phyloP scores from a whole-genome alignment of 1,139 yeast genomes.

The Geotrichum aggregatum region DNA sequence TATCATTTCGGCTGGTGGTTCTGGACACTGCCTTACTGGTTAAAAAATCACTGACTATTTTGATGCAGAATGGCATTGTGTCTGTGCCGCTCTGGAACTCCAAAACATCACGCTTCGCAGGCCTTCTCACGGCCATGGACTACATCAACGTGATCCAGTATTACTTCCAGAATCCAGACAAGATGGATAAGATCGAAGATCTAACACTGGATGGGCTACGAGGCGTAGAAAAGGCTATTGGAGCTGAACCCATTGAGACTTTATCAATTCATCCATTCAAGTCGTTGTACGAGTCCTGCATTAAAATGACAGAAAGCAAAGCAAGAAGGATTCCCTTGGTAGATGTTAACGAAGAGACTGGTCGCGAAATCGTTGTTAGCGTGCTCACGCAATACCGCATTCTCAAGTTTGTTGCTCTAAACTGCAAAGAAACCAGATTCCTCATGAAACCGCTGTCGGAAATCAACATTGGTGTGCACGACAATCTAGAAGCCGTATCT shows the following conservation, averaged over 20 bases:
- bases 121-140: slow-evolving; percentile 85
- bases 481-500: slow-evolving; percentile 69
- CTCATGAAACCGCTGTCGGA: slow-evolving; percentile 71
- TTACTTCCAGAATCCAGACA: slow-evolving; percentile 86
- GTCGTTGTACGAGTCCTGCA: slow-evolving; percentile 89
- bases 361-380: slow-evolving; percentile 88
- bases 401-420: slow-evolving; percentile 88
- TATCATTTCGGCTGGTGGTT: slow-evolving; percentile 86
- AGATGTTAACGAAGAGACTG: slow-evolving; percentile 89
- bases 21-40: slow-evolving; percentile 88
- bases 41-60: slow-evolving; percentile 82
- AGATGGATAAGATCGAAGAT: slow-evolving; percentile 83
- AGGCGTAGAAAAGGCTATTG: slow-evolving; percentile 82
- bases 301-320: slow-evolving; percentile 80
- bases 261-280: slow-evolving; percentile 88
- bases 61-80: slow-evolving; percentile 89
- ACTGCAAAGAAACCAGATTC: slow-evolving; percentile 90
- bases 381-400: slow-evolving; percentile 96
- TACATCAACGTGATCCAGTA: slow-evolving; percentile 94
- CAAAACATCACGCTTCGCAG: slow-evolving; percentile 84
- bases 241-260: slow-evolving; percentile 85
- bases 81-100: slow-evolving; percentile 98
- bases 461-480: slow-evolving; percentile 58
- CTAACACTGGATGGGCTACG: slow-evolving; percentile 75
- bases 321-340: slow-evolving; percentile 93